Percentiles rank a stretch among this genome's conserved stretches.
Conservation (phyloP, 2,329 filamentous ascomycete species). For the Lasiodiplodia sp. region DNA sequence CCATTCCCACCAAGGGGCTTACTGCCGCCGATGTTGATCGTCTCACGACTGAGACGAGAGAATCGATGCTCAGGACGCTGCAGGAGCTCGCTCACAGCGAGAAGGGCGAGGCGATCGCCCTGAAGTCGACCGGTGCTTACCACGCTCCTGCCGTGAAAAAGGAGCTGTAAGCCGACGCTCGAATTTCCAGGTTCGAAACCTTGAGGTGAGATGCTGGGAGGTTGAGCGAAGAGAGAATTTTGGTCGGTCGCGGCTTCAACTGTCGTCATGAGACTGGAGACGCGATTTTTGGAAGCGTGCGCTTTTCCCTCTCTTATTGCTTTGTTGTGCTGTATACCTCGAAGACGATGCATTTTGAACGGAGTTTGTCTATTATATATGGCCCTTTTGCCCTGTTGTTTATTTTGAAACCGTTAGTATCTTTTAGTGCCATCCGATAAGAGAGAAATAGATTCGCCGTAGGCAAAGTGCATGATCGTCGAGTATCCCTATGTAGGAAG, state of each 20-base stretch:
- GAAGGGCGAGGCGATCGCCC: conserved; percentile 18
- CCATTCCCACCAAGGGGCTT: conserved; percentile 45
- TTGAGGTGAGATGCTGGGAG: neutral
- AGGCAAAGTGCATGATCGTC: no score
- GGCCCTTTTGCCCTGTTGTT: neutral
- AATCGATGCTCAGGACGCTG: conserved; percentile 48
- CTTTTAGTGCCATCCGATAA: neutral
- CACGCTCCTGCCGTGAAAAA: conserved; percentile 25
- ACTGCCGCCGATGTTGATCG: conserved; percentile 45
- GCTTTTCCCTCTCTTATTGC: neutral
- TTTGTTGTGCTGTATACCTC: conserved; percentile 17
- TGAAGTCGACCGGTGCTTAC: conserved; percentile 11
- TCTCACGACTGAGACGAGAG: conserved; percentile 41
- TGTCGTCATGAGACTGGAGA: neutral
- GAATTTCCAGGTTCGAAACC: neutral
- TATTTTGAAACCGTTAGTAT: neutral
- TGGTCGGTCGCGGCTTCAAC: neutral
- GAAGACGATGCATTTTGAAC: conserved; percentile 7
- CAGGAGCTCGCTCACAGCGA: conserved; percentile 42
- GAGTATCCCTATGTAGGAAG: no score
- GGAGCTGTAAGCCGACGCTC: conserved; percentile 7
- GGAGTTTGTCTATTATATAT: neutral
- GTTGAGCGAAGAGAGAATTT: neutral
- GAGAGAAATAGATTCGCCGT: neutral
- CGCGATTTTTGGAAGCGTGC: neutral